phyloP scores from a whole-genome alignment of 2,329 filamentous ascomycete genomes.

The Magnaporthales sp. region DNA sequence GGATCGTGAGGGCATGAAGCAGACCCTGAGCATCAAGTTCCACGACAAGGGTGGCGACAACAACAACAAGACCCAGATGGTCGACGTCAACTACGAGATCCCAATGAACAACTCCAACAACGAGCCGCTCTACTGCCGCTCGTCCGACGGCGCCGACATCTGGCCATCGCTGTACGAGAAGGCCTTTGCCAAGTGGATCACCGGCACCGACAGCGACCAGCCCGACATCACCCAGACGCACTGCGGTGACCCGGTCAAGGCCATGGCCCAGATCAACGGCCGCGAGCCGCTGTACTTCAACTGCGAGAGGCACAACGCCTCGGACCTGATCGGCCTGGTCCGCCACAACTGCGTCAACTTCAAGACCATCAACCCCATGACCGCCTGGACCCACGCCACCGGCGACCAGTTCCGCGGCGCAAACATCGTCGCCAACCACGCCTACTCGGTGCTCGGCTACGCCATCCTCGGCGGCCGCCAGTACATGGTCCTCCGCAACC shows the following conservation, averaged over 20 bases:
- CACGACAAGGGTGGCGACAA: conserved; percentile 35
- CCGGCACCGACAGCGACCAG: conserved; percentile 18
- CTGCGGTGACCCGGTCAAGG: conserved; percentile 33
- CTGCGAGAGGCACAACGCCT: conserved; percentile 4
- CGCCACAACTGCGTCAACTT: conserved; percentile 29
- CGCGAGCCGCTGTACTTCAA: conserved; percentile 6
- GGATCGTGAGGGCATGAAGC: conserved; percentile 2
- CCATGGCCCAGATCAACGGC: conserved; percentile 31
- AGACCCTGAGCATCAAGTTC: conserved; percentile 24
- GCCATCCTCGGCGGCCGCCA: conserved; percentile 13
- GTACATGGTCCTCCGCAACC: conserved; percentile 28
- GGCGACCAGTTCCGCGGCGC: conserved; percentile 24
- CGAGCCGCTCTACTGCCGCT: conserved; percentile 31
- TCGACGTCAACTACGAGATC: conserved; percentile 33
- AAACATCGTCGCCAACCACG: conserved; percentile 35
- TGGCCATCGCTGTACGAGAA: conserved; percentile 39
- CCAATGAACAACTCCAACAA: conserved; percentile 34
- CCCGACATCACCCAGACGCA: conserved; percentile 31
- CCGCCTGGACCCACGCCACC: conserved; percentile 30
- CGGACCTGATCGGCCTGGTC: conserved; percentile 27
- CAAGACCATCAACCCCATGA: conserved; percentile 33
- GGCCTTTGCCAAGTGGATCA: conserved; percentile 37
- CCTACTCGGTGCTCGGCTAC: conserved; percentile 33
- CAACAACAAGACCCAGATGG: conserved; percentile 10
- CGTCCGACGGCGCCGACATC: conserved; percentile 29